Evolutionary conservation across 225 moss, liverwort and hornwort genomes (phyloP), one percentile per base, ranked within the genome.

Genomic region (Asterella californica): DNA sequence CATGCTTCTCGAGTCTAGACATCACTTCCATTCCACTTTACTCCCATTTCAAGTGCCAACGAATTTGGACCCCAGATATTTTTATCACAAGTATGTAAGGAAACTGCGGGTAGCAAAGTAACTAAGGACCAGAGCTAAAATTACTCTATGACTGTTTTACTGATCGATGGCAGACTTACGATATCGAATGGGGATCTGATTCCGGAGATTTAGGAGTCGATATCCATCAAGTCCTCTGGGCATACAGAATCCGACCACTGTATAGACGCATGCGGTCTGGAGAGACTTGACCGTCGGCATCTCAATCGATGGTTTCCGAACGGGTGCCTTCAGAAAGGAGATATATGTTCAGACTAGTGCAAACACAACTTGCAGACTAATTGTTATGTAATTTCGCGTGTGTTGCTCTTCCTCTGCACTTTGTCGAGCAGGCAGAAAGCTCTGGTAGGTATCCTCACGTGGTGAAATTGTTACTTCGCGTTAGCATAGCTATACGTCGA

Each of bases 281-380:
- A 82, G 47, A 76, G 82, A 55, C 9, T n/a, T 82, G 10, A 82
- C 82, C 33, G 71, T 77, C 21, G 82, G 82, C 32, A 71, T 77
- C 61, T 82, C 82, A 11, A 77, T 77, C 7, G 70, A 71, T 25
- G 77, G 70, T 48, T 48, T 82, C 17, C 47, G 25, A 29, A 59
- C 76, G 45, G 60, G 60, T 33, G 45, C 55, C 15, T 71, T 82
- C 49, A 48, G 27, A 72, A 70, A 71, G 71, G 77, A 72, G 70
- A 60, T 82, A n/a, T n/a, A 10, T 82, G 82, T 62, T 82, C 82
- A 19, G 70, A 70, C 10, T 61, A 49, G 22, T 82, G 82, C 61
- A 21, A 11, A 22, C 46, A 69, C 15, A 77, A n/a, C 0, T 82
- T n/a, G n/a, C n/a, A n/a, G n/a, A n/a, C n/a, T n/a, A n/a, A n/a